Base-by-base conservation (phyloP, 2,329 filamentous ascomycete genomes). In the Calonectria pseudoturangicola region DNA sequence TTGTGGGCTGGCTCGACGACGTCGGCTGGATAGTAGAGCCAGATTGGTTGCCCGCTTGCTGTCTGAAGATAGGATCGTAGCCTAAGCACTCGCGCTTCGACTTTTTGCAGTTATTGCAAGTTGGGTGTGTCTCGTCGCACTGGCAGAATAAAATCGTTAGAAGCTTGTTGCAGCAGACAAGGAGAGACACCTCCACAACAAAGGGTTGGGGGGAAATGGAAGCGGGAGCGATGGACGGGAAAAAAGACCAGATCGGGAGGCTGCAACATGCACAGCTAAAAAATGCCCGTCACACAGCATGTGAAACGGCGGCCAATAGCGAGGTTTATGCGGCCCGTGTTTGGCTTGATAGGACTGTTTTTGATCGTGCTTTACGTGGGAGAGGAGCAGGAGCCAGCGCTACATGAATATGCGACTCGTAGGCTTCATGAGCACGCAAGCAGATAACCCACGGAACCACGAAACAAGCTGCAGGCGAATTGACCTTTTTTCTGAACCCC, bases 101-200 rank as follows among this genome's bases (percentile, higher is more conserved):
- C 84, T 97, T 97, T 82, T 93, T 93, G 86, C 94, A 97, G 82
- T 97, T 95, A 86, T 95, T 93, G 88, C 97, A 99, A 73, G 93
- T 92, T 27, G 97, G 97, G 84, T 98, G 95, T 73, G 92, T 92
- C 88, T 99, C 97, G 90, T 98, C 97, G 87, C 97, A 99, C 97
- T 77, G 78, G 73, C 74, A 73, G 77, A 68, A 70, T 77, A 72
- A 76, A 65, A 60, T 77, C 73, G 78, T 80, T 80, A 83, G 78
- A 79, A 74, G 33, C 58, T 65, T 74, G 71, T 66, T 72, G 66
- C 72, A 65, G 69, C 72, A 76, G 68, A 47, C 25, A 43, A 47
- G 33, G 25, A 47, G 71, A 58, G 70, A 60, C 73, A 75, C 70
- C 76, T 75, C 77, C 76, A 77, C 76, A 66, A 54, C 18, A 27